Percentiles rank a stretch among this genome's conserved stretches.
phyloP scores from a whole-genome alignment of 495 filamentous ascomycete genomes.

The Annulohypoxylon maeteangense region DNA sequence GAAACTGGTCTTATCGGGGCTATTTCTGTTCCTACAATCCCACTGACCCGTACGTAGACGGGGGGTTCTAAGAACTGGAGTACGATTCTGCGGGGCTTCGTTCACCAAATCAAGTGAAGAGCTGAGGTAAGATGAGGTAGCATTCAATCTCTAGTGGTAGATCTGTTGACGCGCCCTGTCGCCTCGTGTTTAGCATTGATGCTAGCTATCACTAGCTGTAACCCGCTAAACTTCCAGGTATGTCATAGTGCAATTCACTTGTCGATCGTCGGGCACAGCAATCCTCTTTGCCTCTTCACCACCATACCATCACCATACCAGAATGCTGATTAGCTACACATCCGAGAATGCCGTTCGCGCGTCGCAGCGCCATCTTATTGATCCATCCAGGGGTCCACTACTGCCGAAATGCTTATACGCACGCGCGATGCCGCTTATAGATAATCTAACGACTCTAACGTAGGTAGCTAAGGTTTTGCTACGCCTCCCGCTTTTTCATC shows the following conservation, averaged over 20 bases:
- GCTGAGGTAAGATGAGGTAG: slow-evolving; percentile 11
- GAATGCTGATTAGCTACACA: background rate
- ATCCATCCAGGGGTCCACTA: slow-evolving; percentile 2
- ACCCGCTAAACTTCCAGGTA: background rate
- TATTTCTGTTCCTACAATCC: slow-evolving; percentile 15
- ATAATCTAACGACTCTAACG: too few species aligned
- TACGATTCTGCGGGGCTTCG: background rate
- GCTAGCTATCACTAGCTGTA: slow-evolving; percentile 7
- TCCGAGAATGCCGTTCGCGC: background rate
- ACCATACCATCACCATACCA: background rate
- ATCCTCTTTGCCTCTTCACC: background rate
- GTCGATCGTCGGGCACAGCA: background rate
- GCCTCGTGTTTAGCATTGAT: slow-evolving; percentile 13
- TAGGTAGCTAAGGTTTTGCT: background rate
- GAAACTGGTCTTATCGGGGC: slow-evolving; percentile 4
- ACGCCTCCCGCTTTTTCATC: background rate
- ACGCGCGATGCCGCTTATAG: background rate
- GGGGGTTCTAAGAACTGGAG: background rate
- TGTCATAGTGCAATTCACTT: background rate
- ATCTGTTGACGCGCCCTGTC: slow-evolving; percentile 1
- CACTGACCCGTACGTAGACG: background rate
- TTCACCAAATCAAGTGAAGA: background rate
- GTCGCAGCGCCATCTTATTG: background rate
- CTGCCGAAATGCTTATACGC: slow-evolving; percentile 15
- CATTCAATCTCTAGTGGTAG: slow-evolving; percentile 6